Percentiles rank a stretch among this genome's conserved stretches.
These are phyloP conservation scores for Russula virescens DNA, from an alignment of 768 basidiomycete species.

Conservation along the genomic window DNA sequence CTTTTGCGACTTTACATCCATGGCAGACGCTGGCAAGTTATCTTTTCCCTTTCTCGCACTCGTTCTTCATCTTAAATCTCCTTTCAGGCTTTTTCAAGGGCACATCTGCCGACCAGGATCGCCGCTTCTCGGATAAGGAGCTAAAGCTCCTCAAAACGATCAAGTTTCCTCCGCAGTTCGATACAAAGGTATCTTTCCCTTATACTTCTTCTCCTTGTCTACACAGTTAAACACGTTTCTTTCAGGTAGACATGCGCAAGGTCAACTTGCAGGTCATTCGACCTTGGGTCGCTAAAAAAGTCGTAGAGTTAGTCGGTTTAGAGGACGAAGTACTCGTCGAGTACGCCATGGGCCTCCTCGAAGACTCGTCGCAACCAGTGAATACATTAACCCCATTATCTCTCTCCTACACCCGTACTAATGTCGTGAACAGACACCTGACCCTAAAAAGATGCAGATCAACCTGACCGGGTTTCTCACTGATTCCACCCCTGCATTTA, in stretches of 20 bases:
- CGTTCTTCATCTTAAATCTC: background rate
- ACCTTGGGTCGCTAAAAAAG: slow-evolving; percentile 93
- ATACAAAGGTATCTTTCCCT: slow-evolving; percentile 60
- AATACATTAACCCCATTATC: slow-evolving; percentile 26
- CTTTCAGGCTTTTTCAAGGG: slow-evolving; percentile 75
- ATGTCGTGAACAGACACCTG: slow-evolving; percentile 55
- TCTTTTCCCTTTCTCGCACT: background rate
- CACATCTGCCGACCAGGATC: slow-evolving; percentile 85
- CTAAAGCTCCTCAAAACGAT: slow-evolving; percentile 79
- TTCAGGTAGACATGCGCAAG: slow-evolving; percentile 89
- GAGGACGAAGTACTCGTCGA: slow-evolving; percentile 98
- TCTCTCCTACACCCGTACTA: background rate
- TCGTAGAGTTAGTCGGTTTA: slow-evolving; percentile 83
- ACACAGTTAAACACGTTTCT: background rate
- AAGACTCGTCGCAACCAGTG: slow-evolving; percentile 81
- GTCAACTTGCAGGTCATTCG: slow-evolving; percentile 89
- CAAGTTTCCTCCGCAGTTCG: slow-evolving; percentile 87
- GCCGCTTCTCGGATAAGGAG: slow-evolving; percentile 94
- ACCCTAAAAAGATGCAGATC: slow-evolving; percentile 95
- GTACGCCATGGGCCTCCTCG: slow-evolving; percentile 91
- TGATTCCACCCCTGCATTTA: slow-evolving; percentile 79
- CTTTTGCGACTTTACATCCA: background rate
- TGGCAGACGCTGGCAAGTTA: slow-evolving; percentile 24
- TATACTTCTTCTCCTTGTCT: background rate
- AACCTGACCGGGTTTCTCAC: slow-evolving; percentile 90